Evolutionary conservation across 164 flowering plant genomes (phyloP).

Genomic region (Vitis labrusca): DNA sequence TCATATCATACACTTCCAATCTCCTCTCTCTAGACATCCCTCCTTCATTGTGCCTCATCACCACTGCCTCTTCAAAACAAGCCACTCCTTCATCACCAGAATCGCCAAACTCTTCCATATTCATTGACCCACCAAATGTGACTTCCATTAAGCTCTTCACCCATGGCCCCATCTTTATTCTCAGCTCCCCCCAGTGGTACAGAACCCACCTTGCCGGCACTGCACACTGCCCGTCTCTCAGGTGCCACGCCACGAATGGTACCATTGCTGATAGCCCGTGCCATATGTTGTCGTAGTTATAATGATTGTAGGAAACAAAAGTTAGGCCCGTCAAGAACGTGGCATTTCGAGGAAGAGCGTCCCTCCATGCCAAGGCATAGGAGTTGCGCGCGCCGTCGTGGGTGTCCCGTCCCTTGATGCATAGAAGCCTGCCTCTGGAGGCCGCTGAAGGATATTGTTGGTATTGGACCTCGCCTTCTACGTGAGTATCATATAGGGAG

Average conservation of each 20-base stretch:
- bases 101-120: conserved; percentile 43
- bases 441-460: conserved; percentile 62
- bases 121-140: conserved; percentile 34
- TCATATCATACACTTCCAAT: conserved; percentile 55
- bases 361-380: conserved; percentile 76
- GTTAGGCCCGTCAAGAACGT: conserved; percentile 55
- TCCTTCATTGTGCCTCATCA: conserved; percentile 79
- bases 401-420: conserved; percentile 57
- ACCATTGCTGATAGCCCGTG: conserved; percentile 69
- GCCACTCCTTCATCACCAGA: conserved; percentile 22
- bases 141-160: conserved; percentile 47
- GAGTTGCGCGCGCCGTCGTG: conserved; percentile 73
- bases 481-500: conserved; percentile 57
- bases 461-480: conserved; percentile 62
- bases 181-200: conserved; percentile 76
- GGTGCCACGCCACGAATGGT: conserved; percentile 79
- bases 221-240: conserved; percentile 30
- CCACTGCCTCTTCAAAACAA: conserved; percentile 67
- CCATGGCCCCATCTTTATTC: conserved; percentile 58
- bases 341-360: conserved; percentile 53
- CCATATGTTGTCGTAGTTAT: conserved; percentile 72
- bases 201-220: conserved; percentile 62
- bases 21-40: conserved; percentile 65
- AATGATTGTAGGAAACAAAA: conserved; percentile 70
- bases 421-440: conserved; percentile 57